Evolutionary conservation across 2,329 filamentous ascomycete genomes (phyloP), one percentile per base, ranked within the genome.

Genomic region (Colletotrichum sp.): DNA sequence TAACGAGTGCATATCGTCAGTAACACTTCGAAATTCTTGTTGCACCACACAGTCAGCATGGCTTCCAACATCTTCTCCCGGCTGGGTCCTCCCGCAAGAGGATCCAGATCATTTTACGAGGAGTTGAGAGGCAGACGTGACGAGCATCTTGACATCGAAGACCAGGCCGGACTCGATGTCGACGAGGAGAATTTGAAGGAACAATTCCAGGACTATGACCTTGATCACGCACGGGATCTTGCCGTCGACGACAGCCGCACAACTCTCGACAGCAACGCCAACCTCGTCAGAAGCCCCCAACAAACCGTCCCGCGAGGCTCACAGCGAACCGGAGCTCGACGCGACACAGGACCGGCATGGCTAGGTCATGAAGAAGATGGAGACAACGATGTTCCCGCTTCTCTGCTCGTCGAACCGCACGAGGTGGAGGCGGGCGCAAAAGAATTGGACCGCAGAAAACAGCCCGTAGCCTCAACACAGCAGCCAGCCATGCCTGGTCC

Each of bases 351-450:
- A 55, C 60, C 82, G 10, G 79, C 78, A 68, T 85, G 83, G 83
- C 76, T 81, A 21, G 72, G 78, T 28, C 80, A 87, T 18, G 89
- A 91, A 34, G 88, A 91, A 5, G 88, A 90, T 34, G 84, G 81
- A 7, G 89, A 90, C 71, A 92, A 93, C 71, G 92, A 93, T 79
- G 92, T 93, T 0, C 92, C 92, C 0, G 90, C 89, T 21, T 94
- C 92, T 5, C 84, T 94, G 21, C 82, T 94, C 21, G 89, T 94
- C 24, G 92, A 94, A 80, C 86, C 83, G 6, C 88, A 88, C 15
- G 72, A 71, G 7, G 24, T 32, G 6, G 72, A 63, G n/a, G 28
- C 60, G 13, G 65, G 30, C 9, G 49, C n/a, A 16, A 71, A 75
- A 34, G 55, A 26, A 44, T n/a, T 18, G 8, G 16, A 18, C 6